These are phyloP conservation scores for Pachysandra terminalis DNA, from an alignment of 164 flowering plant species.

Conservation along the genomic window DNA sequence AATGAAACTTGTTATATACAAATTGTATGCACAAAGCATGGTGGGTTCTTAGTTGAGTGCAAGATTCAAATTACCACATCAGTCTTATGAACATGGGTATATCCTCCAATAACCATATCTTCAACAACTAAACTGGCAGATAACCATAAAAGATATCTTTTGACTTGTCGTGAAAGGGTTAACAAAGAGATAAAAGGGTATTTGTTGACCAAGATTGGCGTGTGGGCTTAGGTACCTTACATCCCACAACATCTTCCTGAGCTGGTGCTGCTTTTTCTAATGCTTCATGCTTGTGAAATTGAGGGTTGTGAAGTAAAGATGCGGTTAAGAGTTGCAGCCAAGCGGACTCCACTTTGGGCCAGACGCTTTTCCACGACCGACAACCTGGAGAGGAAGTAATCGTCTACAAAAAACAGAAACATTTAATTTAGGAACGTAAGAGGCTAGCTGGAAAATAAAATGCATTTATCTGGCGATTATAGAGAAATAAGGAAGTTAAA, in stretches of 20 bases:
- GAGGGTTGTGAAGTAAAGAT: slow-evolving; percentile 40
- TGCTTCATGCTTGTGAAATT: slow-evolving; percentile 40
- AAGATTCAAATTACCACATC: slow-evolving; percentile 28
- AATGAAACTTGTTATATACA: too few relatives aligned
- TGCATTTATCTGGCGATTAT: too few relatives aligned
- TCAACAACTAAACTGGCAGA: neutral
- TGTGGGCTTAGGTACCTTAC: neutral
- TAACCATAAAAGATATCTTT: neutral
- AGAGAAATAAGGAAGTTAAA: too few relatives aligned
- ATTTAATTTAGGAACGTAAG: neutral
- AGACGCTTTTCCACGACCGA: slow-evolving; percentile 85
- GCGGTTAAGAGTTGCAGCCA: slow-evolving; percentile 80
- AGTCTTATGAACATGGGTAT: slow-evolving; percentile 22
- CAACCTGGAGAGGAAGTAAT: slow-evolving; percentile 77
- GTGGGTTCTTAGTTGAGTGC: slow-evolving; percentile 33
- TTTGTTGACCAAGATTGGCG: neutral
- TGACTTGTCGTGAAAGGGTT: slow-evolving; percentile 15
- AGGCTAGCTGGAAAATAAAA: too few relatives aligned
- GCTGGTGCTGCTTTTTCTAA: neutral
- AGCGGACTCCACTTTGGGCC: slow-evolving; percentile 84
- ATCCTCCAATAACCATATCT: slow-evolving; percentile 13
- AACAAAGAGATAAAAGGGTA: neutral
- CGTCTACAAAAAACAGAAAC: slow-evolving; percentile 45
- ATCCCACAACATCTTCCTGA: neutral
- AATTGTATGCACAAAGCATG: neutral